phyloP scores from a whole-genome alignment of 805 yeast species.

The Yamadazyma takamatsuzukensis region DNA sequence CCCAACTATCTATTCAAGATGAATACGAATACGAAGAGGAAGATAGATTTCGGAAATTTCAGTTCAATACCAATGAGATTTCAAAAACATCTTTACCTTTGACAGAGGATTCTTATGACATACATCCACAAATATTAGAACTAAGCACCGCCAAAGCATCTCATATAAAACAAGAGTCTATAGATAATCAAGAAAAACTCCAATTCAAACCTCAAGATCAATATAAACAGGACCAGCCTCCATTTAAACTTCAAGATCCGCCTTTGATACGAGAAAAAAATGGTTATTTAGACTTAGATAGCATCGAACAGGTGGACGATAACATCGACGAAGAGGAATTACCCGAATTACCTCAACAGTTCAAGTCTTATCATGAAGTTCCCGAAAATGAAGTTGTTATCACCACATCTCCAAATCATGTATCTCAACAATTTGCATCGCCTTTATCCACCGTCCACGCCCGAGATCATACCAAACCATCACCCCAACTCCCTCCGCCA shows the following conservation, averaged over 20 bases:
- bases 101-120: constrained; percentile 13
- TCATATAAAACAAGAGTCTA: constrained; percentile 6
- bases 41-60: constrained; percentile 1
- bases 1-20: no score
- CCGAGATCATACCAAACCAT: constrained; percentile 22
- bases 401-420: constrained; percentile 3
- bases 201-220: constrained; percentile 8
- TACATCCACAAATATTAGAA: constrained; percentile 13
- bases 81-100: constrained; percentile 12
- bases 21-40: constrained; percentile 3
- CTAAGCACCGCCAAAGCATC: constrained; percentile 10
- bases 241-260: constrained; percentile 15
- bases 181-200: constrained; percentile 5
- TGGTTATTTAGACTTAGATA: background rate
- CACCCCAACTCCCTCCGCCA: constrained; percentile 38
- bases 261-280: constrained; percentile 10
- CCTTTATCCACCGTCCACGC: constrained; percentile 16
- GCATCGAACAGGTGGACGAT: constrained; percentile 5
- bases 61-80: constrained; percentile 1
- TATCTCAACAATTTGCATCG: constrained; percentile 12
- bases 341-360: background rate
- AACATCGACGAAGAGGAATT: constrained; percentile 2
- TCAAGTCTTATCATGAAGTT: background rate
- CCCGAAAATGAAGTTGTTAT: background rate
- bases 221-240: constrained; percentile 5